Percentiles rank a stretch among this genome's conserved stretches.
phyloP scores from a whole-genome alignment of 176 grass and related monocot genomes.

The Oryza nivara region DNA sequence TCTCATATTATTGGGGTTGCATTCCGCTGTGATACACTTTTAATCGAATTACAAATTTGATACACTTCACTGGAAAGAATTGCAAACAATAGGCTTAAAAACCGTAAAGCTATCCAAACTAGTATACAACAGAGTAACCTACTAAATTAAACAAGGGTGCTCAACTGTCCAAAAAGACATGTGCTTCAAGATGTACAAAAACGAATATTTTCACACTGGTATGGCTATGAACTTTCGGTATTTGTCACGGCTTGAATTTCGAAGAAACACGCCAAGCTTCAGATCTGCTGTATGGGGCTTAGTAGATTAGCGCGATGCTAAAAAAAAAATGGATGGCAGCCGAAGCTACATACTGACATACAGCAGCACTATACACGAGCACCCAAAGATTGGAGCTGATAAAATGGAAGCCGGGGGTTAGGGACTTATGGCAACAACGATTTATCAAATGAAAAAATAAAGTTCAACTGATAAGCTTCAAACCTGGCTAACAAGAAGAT shows the following conservation, averaged over 20 bases:
- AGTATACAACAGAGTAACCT: constrained; percentile 59
- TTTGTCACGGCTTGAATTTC: constrained; percentile 18
- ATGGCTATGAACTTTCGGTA: constrained; percentile 32
- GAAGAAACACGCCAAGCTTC: constrained; percentile 26
- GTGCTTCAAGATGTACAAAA: constrained; percentile 36
- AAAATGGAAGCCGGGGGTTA: background rate
- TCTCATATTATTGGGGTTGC: constrained; percentile 36
- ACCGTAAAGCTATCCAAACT: constrained; percentile 40
- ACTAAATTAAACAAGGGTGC: background rate
- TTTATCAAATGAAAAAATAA: background rate
- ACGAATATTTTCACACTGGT: constrained; percentile 40
- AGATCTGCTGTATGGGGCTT: constrained; percentile 22
- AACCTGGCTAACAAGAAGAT: constrained; percentile 99
- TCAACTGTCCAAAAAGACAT: background rate
- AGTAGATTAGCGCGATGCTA: background rate
- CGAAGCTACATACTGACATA: background rate
- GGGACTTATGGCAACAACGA: background rate
- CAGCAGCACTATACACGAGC: constrained; percentile 47
- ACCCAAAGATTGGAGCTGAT: constrained; percentile 57
- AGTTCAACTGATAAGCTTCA: constrained; percentile 3
- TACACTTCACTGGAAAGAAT: constrained; percentile 35
- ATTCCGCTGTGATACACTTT: constrained; percentile 32
- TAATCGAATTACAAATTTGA: constrained; percentile 13
- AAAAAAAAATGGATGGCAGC: constrained; percentile 2
- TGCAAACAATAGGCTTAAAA: constrained; percentile 33